These are phyloP conservation scores for Suillus weaverae DNA, from an alignment of 768 basidiomycete genomes.

Conservation along the genomic window DNA sequence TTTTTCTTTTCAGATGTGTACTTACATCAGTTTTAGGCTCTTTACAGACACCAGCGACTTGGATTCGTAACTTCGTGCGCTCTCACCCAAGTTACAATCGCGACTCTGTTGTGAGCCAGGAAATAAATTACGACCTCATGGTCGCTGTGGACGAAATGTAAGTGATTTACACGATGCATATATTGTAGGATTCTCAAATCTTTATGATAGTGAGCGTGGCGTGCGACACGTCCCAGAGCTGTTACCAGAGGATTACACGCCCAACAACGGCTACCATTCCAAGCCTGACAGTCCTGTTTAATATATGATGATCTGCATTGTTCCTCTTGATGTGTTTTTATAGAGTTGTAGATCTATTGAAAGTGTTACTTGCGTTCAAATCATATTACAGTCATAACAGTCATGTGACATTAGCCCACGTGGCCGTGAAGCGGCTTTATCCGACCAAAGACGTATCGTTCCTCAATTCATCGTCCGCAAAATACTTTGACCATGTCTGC, in stretches of 20 bases:
- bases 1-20: conserved; percentile 7
- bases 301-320: background rate
- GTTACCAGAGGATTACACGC: conserved; percentile 59
- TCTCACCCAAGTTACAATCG: conserved; percentile 89
- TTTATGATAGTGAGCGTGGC: conserved; percentile 60
- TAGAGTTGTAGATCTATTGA: background rate
- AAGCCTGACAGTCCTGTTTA: conserved; percentile 23
- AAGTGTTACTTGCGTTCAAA: background rate
- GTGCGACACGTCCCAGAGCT: conserved; percentile 58
- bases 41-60: conserved; percentile 83
- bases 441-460: conserved; percentile 18
- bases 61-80: conserved; percentile 91
- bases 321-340: background rate
- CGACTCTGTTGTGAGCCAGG: conserved; percentile 88
- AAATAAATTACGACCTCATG: conserved; percentile 94
- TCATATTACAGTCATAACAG: background rate
- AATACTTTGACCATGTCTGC: conserved; percentile 59
- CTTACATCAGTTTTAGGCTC: conserved; percentile 49
- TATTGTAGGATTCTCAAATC: background rate
- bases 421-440: conserved; percentile 29
- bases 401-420: conserved; percentile 17
- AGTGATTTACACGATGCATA: conserved; percentile 32
- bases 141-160: conserved; percentile 90
- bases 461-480: conserved; percentile 4
- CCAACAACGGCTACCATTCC: conserved; percentile 28